Base-by-base conservation (phyloP, 2,329 filamentous ascomycete genomes). In the Pseudocercospora fuligena region DNA sequence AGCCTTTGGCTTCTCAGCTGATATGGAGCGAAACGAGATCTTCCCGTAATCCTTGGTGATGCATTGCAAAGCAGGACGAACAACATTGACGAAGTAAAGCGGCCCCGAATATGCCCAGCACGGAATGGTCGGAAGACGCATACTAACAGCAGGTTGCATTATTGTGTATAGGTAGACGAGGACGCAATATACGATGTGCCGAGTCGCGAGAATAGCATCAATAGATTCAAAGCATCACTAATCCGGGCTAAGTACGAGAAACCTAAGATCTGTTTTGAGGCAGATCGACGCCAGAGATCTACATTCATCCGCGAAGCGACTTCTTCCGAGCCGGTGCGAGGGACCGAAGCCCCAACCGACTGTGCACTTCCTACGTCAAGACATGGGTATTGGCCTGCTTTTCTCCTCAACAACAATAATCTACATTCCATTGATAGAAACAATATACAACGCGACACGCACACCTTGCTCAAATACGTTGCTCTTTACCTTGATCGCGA, bases 21-120 rank as follows among this genome's bases (percentile, higher is more conserved):
- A 56, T 43, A 33, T 56, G 51, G 51, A 25, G 51, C 51, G 27
- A n/a, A 56, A 56, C 51, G 51, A 56, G 51, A 29, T 56, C 51
- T 27, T n/a, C 27, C 27, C 25, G 25, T 27, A 27, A 19, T 56
- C 51, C 51, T 43, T n/a, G 40, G 16, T 19, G n/a, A n/a, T n/a
- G 40, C 40, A 8, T 19, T 43, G 40, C 40, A 43, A 19, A 43
- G 40, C 40, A 19, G 7, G 5, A 43, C 4, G 6, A 19, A 16
- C 33, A 16, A 5, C 33, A 36, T 36, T 36, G 33, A 36, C 5
- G 16, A 43, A 43, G 40, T 43, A 19, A 43, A 43, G 40, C 40
- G 40, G 40, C 40, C 40, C n/a, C 40, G 40, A 43, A 19, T 19
- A n/a, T 43, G 40, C 40, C 40, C 16, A 19, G 40, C 40, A 43